These are phyloP conservation scores for Phytopythium kandeliae DNA, from an alignment of 352 stramenopile genomes.

Conservation along the genomic window DNA sequence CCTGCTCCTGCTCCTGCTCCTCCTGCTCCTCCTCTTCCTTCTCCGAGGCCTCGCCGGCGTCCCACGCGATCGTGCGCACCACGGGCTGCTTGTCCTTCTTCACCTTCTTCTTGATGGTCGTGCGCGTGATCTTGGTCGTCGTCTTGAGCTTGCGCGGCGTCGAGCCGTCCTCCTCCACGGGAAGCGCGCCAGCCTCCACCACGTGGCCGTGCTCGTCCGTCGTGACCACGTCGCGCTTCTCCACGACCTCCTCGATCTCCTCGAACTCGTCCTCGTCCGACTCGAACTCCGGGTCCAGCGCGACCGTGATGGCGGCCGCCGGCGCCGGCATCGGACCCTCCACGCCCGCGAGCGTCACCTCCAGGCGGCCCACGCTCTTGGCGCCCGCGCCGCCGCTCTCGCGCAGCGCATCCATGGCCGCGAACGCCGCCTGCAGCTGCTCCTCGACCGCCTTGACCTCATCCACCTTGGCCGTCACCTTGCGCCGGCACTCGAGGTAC, in stretches of 20 bases:
- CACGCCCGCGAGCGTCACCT: conserved; percentile 49
- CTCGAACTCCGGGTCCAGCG: conserved; percentile 77
- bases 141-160: conserved; percentile 44
- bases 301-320: conserved; percentile 51
- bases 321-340: conserved; percentile 53
- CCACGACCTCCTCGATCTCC: conserved; percentile 44
- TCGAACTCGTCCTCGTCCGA: conserved; percentile 38
- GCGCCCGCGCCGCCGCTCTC: conserved; percentile 22
- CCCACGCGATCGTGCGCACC: conserved; percentile 33
- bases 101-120: conserved; percentile 46
- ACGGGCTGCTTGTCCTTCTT: conserved; percentile 46
- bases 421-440: conserved; percentile 68
- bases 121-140: conserved; percentile 54
- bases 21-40: conserved; percentile 1
- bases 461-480: conserved; percentile 73
- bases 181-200: conserved; percentile 31
- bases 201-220: conserved; percentile 39
- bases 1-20: conserved; percentile 6
- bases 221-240: conserved; percentile 52
- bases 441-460: conserved; percentile 68
- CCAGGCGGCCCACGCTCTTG: conserved; percentile 73
- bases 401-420: conserved; percentile 54
- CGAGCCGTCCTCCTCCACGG: conserved; percentile 18
- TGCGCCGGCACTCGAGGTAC: conserved; percentile 77
- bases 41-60: conserved; percentile 4